Evolutionary conservation across 768 basidiomycete species (phyloP), one percentile per base, ranked within the genome.

Genomic region (Inosperma sp.): DNA sequence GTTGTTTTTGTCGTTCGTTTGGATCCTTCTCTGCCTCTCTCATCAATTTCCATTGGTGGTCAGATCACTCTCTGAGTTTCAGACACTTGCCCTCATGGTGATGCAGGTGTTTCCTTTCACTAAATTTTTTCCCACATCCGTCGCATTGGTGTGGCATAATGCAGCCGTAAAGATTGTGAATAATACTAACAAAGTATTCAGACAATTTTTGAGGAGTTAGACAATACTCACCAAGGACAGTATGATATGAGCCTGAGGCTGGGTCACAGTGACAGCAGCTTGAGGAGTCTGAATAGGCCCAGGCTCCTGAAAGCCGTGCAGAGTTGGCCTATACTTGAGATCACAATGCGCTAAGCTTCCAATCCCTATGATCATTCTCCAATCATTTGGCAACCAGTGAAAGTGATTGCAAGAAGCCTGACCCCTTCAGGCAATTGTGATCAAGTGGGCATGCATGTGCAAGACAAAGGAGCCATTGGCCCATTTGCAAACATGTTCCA

Each of bases 21-120:
- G 43, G 19, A n/a, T 45, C 19, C 13, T 31, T 45, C 43, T 45
- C 43, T 14, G 43, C 43, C 43, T 45, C 27, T 45, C 43, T 45
- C 43, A 45, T 31, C 7, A 6, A 44, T 12, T 44, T 44, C 42
- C 42, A 44, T 30, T 19, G 42, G 42, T 30, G 17, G 7, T 44
- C 42, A 4, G 29, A 25, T 31, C 16, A 7, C 10, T 45, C 43
- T 31, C 33, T 30, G 16, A 45, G 42, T 30, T 44, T 44, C 1
- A 17, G 16, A 45, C 29, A 31, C 10, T 31, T 45, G 29, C 29
- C 29, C 43, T 45, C 29, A 22, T 45, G 43, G 16, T 22, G 29
- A 22, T 45, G 43, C 29, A 45, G 23, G 43, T 22, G 8, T 45
- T 9, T 30, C 16, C 29, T 45, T 21, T 29, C 43, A 12, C 43